phyloP scores from a whole-genome alignment of 352 stramenopile species.

The Globisporangium orthogonon region DNA sequence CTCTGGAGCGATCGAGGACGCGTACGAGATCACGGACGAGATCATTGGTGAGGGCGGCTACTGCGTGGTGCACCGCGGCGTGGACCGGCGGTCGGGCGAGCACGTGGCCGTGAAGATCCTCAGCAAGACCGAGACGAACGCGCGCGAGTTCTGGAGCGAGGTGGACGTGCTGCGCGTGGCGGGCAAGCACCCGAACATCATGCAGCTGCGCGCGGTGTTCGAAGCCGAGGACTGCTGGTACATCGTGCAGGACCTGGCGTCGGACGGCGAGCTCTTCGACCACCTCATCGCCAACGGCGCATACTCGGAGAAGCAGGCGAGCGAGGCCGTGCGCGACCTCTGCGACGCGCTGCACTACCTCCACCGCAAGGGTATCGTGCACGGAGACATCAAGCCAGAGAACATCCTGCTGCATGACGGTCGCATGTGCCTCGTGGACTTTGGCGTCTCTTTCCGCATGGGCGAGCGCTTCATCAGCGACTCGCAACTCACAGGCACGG shows the following conservation, averaged over 20 bases:
- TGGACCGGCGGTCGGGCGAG: slow-evolving; percentile 57
- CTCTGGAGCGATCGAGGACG: slow-evolving; percentile 38
- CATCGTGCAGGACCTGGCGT: slow-evolving; percentile 79
- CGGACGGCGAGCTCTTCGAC: slow-evolving; percentile 86
- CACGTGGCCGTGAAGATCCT: slow-evolving; percentile 78
- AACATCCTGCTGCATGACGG: slow-evolving; percentile 76
- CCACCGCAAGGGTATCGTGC: slow-evolving; percentile 83
- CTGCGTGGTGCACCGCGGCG: slow-evolving; percentile 67
- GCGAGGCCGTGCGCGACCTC: slow-evolving; percentile 55
- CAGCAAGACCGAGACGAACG: slow-evolving; percentile 68
- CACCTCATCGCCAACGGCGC: slow-evolving; percentile 78
- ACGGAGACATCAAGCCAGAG: slow-evolving; percentile 87
- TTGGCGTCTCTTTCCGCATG: slow-evolving; percentile 76
- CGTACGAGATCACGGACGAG: slow-evolving; percentile 74
- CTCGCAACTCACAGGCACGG: slow-evolving; percentile 63
- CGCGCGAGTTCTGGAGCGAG: slow-evolving; percentile 79
- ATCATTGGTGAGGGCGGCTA: slow-evolving; percentile 79
- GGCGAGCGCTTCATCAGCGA: slow-evolving; percentile 73
- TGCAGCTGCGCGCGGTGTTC: slow-evolving; percentile 67
- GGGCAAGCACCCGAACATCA: slow-evolving; percentile 72
- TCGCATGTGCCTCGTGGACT: slow-evolving; percentile 83
- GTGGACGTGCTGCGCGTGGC: slow-evolving; percentile 71
- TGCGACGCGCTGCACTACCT: slow-evolving; percentile 80
- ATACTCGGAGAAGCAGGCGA: slow-evolving; percentile 83
- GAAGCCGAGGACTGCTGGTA: slow-evolving; percentile 72